Conservation (phyloP, 2,329 filamentous ascomycete species). For the Colletotrichum limetticola region DNA sequence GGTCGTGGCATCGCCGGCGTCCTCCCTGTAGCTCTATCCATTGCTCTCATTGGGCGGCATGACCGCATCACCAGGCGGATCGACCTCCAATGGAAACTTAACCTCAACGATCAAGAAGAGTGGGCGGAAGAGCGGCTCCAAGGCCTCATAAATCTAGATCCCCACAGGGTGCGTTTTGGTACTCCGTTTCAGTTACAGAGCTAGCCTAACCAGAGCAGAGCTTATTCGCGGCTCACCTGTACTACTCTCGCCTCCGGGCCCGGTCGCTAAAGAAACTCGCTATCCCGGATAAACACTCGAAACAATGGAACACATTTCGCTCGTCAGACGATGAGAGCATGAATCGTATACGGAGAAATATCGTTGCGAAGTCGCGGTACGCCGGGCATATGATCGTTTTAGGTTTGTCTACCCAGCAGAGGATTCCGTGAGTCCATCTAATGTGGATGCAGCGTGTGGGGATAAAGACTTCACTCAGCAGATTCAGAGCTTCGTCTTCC, state of each 20-base stretch:
- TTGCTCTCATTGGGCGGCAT: not conserved
- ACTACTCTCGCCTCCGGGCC: not conserved
- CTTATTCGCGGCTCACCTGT: not conserved
- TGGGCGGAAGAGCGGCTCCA: not conserved
- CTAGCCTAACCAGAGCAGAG: not conserved
- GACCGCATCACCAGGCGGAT: not conserved
- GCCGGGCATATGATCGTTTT: not conserved
- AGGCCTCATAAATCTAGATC: not conserved
- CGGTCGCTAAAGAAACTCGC: not conserved
- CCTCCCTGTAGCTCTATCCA: not conserved
- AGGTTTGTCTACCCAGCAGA: not conserved
- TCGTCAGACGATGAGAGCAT: not conserved
- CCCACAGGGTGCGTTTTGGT: not conserved
- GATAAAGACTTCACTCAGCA: too few relatives aligned
- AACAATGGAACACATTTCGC: not conserved
- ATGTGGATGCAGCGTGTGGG: too few relatives aligned
- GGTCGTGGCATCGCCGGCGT: not conserved
- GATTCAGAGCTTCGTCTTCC: too few relatives aligned
- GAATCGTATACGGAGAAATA: conserved; percentile 2
- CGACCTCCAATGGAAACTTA: not conserved
- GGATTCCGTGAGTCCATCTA: too few relatives aligned
- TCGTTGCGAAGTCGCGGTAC: not conserved
- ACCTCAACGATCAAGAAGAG: not conserved
- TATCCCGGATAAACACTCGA: not conserved
- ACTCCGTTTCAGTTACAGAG: too few relatives aligned